Evolutionary conservation across 2,329 filamentous ascomycete genomes (phyloP).

Genomic region (Fusarium multiceps): DNA sequence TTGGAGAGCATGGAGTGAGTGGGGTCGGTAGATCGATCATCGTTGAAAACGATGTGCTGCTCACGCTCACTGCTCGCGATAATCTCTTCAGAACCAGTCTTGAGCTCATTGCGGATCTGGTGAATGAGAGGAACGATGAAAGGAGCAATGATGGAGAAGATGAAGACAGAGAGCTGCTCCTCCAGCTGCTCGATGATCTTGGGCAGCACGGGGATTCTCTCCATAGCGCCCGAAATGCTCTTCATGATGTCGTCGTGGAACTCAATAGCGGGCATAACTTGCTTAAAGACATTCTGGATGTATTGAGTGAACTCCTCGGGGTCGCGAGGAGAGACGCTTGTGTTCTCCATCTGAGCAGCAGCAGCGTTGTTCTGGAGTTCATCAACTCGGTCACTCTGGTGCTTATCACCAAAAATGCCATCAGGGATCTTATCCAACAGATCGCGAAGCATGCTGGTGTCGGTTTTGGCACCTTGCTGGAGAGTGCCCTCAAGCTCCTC

Average conservation of each 20-base stretch:
- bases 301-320: conserved; percentile 88
- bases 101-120: conserved; percentile 88
- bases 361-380: conserved; percentile 82
- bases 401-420: conserved; percentile 79
- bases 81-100: conserved; percentile 86
- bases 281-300: conserved; percentile 75
- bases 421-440: conserved; percentile 85
- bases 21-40: conserved; percentile 80
- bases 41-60: conserved; percentile 87
- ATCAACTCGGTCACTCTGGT: conserved; percentile 80
- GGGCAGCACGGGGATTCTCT: conserved; percentile 86
- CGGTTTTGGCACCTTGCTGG: conserved; percentile 68
- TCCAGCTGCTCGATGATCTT: conserved; percentile 87
- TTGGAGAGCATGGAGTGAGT: conserved; percentile 97
- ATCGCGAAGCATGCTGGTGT: conserved; percentile 80
- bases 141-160: conserved; percentile 91
- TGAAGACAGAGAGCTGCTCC: conserved; percentile 88
- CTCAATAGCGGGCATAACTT: conserved; percentile 90
- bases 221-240: conserved; percentile 79
- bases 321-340: conserved; percentile 78
- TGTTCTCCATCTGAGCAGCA: conserved; percentile 79
- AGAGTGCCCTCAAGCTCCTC: conserved; percentile 89
- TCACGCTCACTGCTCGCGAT: conserved; percentile 86
- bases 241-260: conserved; percentile 93
- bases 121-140: conserved; percentile 86